Conservation (phyloP, 192 early-diverging fungal species). For the Funneliformis geosporum region DNA sequence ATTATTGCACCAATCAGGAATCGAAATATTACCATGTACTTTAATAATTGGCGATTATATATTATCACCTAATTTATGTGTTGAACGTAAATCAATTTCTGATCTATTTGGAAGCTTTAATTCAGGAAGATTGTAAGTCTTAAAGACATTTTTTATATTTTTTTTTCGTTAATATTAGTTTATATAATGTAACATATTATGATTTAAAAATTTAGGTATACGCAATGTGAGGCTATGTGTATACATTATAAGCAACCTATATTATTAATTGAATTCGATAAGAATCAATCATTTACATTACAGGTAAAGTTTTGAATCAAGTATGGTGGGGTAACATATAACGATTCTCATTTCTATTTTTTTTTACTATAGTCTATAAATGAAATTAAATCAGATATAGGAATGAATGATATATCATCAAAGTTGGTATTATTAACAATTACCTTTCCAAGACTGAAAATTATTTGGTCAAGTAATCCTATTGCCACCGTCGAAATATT, state of each 20-base stretch:
- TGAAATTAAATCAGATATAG: slow-evolving; percentile 57
- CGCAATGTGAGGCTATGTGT: slow-evolving; percentile 88
- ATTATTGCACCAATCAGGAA: slow-evolving; percentile 75
- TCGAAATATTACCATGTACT: slow-evolving; percentile 79
- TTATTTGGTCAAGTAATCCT: slow-evolving; percentile 88
- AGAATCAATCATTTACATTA: slow-evolving; percentile 78
- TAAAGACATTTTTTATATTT: neutral
- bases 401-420: slow-evolving; percentile 63
- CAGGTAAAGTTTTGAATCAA: slow-evolving; percentile 48
- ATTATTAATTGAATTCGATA: slow-evolving; percentile 91
- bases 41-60: slow-evolving; percentile 94
- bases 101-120: slow-evolving; percentile 86
- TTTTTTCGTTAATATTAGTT: neutral
- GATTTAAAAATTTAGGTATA: slow-evolving; percentile 49
- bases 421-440: slow-evolving; percentile 77
- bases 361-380: slow-evolving; percentile 39
- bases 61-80: slow-evolving; percentile 78
- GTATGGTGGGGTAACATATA: too few species aligned
- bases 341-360: too few species aligned
- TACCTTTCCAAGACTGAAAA: slow-evolving; percentile 79
- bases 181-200: neutral
- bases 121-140: slow-evolving; percentile 75
- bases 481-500: slow-evolving; percentile 88
- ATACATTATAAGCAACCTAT: slow-evolving; percentile 77
- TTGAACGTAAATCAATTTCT: slow-evolving; percentile 90